Base-by-base conservation (phyloP, 1,139 yeast genomes). In the Debaryomyces sp. region DNA sequence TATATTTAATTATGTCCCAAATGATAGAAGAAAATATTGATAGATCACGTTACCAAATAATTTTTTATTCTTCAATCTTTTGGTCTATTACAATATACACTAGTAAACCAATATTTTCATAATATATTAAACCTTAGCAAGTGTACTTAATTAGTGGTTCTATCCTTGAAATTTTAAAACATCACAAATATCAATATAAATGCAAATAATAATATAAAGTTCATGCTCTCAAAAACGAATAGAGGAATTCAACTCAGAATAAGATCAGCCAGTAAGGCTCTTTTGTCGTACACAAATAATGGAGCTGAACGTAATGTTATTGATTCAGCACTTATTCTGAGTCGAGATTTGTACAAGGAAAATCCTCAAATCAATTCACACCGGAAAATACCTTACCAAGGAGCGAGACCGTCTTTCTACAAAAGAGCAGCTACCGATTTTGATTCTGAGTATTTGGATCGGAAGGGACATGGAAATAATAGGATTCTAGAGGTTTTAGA, bases 291-390 rank as follows among this genome's bases (percentile, higher is more conserved):
- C 18, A 43, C 23, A 15, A 21, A 10, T 27, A 24, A 18, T 27
- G 23, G 21, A 6, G 24, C 29, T 12, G 41, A 26, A 7, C 15
- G 13, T 35, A 44, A 29, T 18, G 10, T 4, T 41, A 10, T 44
- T 23, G 42, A 49, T 23, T 44, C 53, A 4, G 52, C 46, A 24
- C 41, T 52, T 27, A 45, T 59, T 4, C 65, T 60, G 64, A 57
- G 46, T 34, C 42, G 50, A 39, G 66, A 62, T 40, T 44, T 61
- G 21, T 61, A 50, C 37, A 43, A 45, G 17, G 43, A 41, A 2
- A 54, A 48, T 47, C 45, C 46, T 38, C 50, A 45, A 26, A 27
- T 50, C 24, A 54, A 49, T 35, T 49, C 55, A 5, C 27, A 42
- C 13, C 44, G 50, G 32, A 52, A 54, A 35, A 40, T 54, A 6